A percentile compares a stretch with the other conserved stretches of the same genome.
Conservation (phyloP, 73 alveolate genomes). For the Tetrahymena thermophila region DNA sequence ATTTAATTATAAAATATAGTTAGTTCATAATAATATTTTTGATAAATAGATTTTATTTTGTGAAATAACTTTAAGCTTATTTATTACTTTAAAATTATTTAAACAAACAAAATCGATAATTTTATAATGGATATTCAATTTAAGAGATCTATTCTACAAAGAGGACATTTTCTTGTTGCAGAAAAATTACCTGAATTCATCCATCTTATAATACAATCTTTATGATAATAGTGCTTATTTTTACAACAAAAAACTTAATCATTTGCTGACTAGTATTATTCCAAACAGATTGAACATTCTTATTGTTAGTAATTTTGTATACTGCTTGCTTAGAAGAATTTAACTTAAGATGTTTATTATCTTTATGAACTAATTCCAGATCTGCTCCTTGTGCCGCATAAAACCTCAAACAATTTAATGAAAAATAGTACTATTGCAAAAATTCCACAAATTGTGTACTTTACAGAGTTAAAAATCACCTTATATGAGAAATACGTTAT, state of each 20-base stretch:
- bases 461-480: neutral
- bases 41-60: too few relatives aligned
- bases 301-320: neutral
- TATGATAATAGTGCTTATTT: neutral
- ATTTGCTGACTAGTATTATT: neutral
- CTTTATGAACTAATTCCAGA: neutral
- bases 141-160: neutral
- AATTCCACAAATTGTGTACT: neutral
- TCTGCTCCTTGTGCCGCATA: neutral
- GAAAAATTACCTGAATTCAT: neutral
- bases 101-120: too few relatives aligned
- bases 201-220: neutral
- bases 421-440: neutral
- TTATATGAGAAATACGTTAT: too few relatives aligned
- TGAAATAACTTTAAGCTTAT: too few relatives aligned
- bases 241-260: neutral
- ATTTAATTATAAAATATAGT: too few relatives aligned
- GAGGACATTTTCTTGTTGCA: neutral
- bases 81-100: too few relatives aligned
- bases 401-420: neutral
- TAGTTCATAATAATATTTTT: too few relatives aligned
- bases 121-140: too few relatives aligned
- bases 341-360: neutral
- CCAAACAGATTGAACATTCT: neutral
- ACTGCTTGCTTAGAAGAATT: neutral